phyloP scores from a whole-genome alignment of 139 green algal genomes.

The Zygnema circumcarinatum region DNA sequence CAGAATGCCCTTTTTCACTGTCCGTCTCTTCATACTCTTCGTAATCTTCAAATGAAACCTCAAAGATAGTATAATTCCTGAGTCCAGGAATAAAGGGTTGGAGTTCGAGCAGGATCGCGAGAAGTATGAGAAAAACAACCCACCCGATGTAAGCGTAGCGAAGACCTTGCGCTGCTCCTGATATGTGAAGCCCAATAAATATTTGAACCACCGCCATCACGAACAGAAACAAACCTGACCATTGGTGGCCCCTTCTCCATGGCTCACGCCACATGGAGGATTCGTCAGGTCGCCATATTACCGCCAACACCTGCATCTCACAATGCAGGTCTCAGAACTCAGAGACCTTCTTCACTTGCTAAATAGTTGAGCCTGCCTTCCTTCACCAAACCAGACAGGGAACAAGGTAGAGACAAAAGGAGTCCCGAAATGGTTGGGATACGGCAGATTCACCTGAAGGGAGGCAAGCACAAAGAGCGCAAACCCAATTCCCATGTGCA shows the following conservation, averaged over 20 bases:
- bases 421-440: too few species aligned
- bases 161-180: neutral
- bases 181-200: constrained; percentile 5
- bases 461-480: neutral
- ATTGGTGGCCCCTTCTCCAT: neutral
- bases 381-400: too few species aligned
- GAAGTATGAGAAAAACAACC: constrained; percentile 2
- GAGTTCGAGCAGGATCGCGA: neutral
- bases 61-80: neutral
- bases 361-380: too few species aligned
- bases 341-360: too few species aligned
- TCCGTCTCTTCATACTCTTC: neutral
- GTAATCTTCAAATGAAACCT: neutral
- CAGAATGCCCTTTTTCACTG: neutral
- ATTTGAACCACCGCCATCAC: constrained; percentile 8
- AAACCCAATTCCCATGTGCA: constrained; percentile 12
- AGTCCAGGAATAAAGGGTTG: neutral
- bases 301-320: neutral
- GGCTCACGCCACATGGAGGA: neutral
- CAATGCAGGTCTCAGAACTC: too few species aligned
- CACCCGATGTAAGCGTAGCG: neutral
- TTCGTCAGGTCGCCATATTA: constrained; percentile 31
- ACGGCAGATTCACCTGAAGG: constrained; percentile 30
- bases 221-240: neutral
- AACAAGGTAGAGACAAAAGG: too few species aligned